Percentiles rank a stretch among this genome's conserved stretches.
Conservation (phyloP, 768 basidiomycete genomes). For the Basidioascus undulatus region DNA sequence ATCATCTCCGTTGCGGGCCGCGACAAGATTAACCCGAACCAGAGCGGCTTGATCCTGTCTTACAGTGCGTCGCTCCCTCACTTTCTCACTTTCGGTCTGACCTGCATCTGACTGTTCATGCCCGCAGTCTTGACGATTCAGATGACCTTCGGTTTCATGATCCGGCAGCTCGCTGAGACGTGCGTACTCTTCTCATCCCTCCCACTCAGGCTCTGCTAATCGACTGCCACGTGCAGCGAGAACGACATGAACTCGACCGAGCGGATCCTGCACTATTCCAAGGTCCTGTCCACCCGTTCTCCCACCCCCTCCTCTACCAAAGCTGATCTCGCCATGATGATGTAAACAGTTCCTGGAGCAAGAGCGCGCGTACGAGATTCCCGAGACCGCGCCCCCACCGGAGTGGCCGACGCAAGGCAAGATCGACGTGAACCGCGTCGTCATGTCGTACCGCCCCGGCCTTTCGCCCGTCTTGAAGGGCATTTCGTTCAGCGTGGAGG, state of each 20-base stretch:
- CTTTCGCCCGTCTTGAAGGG: slow-evolving; percentile 74
- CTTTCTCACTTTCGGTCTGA: too few species aligned
- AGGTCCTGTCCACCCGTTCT: slow-evolving; percentile 11
- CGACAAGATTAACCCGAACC: slow-evolving; percentile 48
- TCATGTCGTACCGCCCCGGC: slow-evolving; percentile 61
- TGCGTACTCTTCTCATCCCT: too few species aligned
- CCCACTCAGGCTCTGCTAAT: too few species aligned
- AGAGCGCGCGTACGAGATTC: slow-evolving; percentile 45
- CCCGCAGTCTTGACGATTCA: too few species aligned
- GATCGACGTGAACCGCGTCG: slow-evolving; percentile 42
- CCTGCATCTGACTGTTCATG: too few species aligned
- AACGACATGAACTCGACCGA: slow-evolving; percentile 58
- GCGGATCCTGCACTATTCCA: slow-evolving; percentile 58
- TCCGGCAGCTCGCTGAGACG: slow-evolving; percentile 28
- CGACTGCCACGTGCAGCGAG: too few species aligned
- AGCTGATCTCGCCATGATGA: not conserved
- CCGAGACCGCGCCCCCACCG: slow-evolving; percentile 32
- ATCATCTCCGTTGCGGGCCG: slow-evolving; percentile 52
- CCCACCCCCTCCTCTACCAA: too few species aligned
- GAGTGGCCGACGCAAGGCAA: slow-evolving; percentile 53
- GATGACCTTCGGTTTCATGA: not conserved
- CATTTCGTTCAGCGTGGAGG: slow-evolving; percentile 39
- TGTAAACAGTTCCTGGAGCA: slow-evolving; percentile 25
- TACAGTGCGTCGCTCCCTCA: slow-evolving; percentile 39
- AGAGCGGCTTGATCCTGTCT: slow-evolving; percentile 55